Percentiles rank a stretch among this genome's conserved stretches.
These are phyloP conservation scores for Arabidopsis lyrata DNA, from an alignment of 441 rosid genomes.

Conservation along the genomic window DNA sequence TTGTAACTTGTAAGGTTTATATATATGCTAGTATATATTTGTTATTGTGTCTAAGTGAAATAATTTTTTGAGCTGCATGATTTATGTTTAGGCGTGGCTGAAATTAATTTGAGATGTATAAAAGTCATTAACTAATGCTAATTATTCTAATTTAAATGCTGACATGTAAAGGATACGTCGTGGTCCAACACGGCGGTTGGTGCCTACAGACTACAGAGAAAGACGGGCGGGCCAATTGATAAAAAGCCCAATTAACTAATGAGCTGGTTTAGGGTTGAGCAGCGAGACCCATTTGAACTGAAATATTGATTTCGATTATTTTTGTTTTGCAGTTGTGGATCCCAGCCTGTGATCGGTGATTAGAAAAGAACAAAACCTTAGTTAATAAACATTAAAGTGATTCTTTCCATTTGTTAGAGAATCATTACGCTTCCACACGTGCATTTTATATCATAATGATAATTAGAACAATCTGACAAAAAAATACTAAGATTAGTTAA, in stretches of 20 bases:
- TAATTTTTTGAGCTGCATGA: no score
- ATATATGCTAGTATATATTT: no score
- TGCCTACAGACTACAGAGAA: neutral
- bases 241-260: neutral
- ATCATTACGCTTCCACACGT: constrained; percentile 29
- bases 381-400: neutral
- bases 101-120: no score
- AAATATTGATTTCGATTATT: neutral
- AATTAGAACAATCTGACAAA: neutral
- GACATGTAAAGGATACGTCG: no score
- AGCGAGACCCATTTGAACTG: neutral
- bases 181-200: neutral
- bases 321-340: neutral
- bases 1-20: no score
- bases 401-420: constrained; percentile 13
- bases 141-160: no score
- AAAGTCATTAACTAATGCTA: no score
- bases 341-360: neutral
- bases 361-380: neutral
- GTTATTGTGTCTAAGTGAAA: no score
- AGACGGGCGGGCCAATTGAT: neutral
- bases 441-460: neutral
- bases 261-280: neutral
- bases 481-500: neutral
- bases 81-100: no score